Conservation (phyloP, 2,329 filamentous ascomycete genomes). For the Thermomyces lanuginosus region DNA sequence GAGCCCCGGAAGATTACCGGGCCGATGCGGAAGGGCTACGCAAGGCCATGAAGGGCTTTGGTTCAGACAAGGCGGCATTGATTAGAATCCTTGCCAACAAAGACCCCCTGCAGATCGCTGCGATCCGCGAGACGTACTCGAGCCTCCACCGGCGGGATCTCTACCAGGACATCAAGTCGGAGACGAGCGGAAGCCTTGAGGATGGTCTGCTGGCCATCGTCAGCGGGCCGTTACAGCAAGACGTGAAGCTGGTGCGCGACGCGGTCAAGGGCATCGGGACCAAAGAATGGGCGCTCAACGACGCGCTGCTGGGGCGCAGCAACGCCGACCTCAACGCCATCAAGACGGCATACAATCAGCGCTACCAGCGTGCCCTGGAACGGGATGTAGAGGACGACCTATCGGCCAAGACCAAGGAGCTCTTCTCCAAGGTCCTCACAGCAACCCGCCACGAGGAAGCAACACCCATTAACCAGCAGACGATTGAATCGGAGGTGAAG, state of each 20-base stretch:
- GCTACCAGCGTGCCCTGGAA: constrained; percentile 51
- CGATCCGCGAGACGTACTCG: constrained; percentile 52
- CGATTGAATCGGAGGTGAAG: constrained; percentile 59
- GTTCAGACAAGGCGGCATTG: constrained; percentile 66
- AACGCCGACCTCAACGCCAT: constrained; percentile 84
- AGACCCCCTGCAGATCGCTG: constrained; percentile 60
- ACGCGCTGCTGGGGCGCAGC: constrained; percentile 63
- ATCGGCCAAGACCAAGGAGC: constrained; percentile 66
- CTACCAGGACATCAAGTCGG: constrained; percentile 57
- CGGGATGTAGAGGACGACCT: constrained; percentile 60
- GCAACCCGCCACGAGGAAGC: constrained; percentile 64
- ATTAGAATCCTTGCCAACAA: constrained; percentile 55
- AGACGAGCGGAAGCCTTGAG: constrained; percentile 60
- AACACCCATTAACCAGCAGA: constrained; percentile 52
- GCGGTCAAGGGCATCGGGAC: constrained; percentile 69
- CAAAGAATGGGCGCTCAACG: constrained; percentile 72
- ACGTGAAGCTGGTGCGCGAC: constrained; percentile 53
- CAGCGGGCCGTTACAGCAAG: constrained; percentile 62
- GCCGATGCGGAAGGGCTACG: constrained; percentile 56
- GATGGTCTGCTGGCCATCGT: constrained; percentile 58
- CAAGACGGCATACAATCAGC: constrained; percentile 57
- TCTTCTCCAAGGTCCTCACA: constrained; percentile 68
- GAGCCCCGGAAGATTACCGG: constrained; percentile 49
- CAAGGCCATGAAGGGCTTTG: constrained; percentile 82
- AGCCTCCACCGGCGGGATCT: constrained; percentile 50